phyloP scores from a whole-genome alignment of 2,329 filamentous ascomycete genomes.

The Arthrobotrys iridis region DNA sequence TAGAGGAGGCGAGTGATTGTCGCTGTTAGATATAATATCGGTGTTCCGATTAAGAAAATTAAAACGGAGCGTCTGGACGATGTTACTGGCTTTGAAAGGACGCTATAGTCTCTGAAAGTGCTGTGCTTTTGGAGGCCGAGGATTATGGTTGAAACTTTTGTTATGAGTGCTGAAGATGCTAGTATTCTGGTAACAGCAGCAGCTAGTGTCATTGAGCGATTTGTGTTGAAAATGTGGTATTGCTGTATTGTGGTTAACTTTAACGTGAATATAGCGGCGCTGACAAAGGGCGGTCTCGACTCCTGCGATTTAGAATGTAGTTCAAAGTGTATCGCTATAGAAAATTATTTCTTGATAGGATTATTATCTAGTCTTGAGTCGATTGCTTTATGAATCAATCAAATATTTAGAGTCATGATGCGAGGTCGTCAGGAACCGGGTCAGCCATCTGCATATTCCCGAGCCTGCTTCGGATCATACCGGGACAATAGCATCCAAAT shows the following conservation, averaged over 20 bases:
- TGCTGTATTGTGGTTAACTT: too few relatives aligned
- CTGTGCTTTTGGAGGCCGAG: not conserved
- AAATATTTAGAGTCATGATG: not conserved
- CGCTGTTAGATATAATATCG: constrained; percentile 25
- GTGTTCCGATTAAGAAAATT: constrained; percentile 19
- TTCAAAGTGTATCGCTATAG: not conserved
- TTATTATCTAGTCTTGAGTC: too few relatives aligned
- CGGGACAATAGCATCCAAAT: not conserved
- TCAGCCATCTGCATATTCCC: constrained; percentile 18
- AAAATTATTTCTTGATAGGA: not conserved
- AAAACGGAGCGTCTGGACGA: constrained; percentile 14
- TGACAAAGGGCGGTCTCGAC: too few relatives aligned
- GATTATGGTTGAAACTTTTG: not conserved
- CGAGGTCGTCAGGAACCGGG: constrained; percentile 10
- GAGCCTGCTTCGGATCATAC: constrained; percentile 1
- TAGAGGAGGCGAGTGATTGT: constrained; percentile 35
- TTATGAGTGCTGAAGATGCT: not conserved
- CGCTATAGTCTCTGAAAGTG: not conserved
- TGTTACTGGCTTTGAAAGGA: constrained; percentile 1
- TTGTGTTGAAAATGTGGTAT: constrained; percentile 33
- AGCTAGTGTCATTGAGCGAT: not conserved
- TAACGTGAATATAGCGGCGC: too few relatives aligned
- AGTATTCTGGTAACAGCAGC: not conserved
- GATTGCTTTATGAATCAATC: not conserved
- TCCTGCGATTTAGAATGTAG: too few relatives aligned